Conservation (phyloP, 306 rosid species). For the Cucumis hystrix region DNA sequence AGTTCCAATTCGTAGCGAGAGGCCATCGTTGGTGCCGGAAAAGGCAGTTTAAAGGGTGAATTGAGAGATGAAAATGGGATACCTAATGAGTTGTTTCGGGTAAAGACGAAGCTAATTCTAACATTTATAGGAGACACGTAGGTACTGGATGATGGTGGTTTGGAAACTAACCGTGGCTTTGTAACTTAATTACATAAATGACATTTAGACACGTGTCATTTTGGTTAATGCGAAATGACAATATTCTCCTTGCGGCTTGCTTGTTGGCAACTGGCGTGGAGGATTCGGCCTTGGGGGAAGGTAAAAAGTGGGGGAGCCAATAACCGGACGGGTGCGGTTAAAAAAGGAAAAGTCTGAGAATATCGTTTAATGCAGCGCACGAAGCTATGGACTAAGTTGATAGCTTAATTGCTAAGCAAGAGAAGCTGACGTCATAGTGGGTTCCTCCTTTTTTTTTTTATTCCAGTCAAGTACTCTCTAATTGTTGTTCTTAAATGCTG, state of each 20-base stretch:
- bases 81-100: background rate
- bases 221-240: background rate
- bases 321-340: background rate
- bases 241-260: background rate
- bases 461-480: too few relatives aligned
- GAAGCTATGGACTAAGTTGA: too few relatives aligned
- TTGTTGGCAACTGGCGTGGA: background rate
- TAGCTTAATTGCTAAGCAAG: background rate
- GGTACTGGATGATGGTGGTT: background rate
- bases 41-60: background rate
- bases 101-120: background rate
- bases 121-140: background rate
- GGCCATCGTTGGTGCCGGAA: slow-evolving; percentile 24
- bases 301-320: background rate
- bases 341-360: background rate
- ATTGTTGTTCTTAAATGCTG: too few relatives aligned
- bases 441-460: background rate
- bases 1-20: slow-evolving; percentile 51
- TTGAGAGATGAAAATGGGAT: background rate
- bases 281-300: background rate
- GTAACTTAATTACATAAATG: background rate
- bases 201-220: background rate
- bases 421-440: background rate
- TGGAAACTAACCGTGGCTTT: background rate
- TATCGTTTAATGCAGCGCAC: background rate